Evolutionary conservation across 2,329 filamentous ascomycete genomes (phyloP), one percentile per base, ranked within the genome.

Genomic region (Talaromyces sp.): DNA sequence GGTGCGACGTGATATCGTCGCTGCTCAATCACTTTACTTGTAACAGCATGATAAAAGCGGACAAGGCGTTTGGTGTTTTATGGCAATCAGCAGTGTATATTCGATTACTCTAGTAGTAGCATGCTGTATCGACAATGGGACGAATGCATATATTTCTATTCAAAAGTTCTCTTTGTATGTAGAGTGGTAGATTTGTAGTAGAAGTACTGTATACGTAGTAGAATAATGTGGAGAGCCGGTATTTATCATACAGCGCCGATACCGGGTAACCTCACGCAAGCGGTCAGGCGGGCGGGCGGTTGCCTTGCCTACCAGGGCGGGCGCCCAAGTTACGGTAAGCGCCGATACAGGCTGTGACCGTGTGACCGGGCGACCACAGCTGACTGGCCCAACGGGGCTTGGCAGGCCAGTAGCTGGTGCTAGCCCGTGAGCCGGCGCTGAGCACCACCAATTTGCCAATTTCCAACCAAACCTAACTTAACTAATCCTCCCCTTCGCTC

Each of bases 1-100:
- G 84, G 90, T 98, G 59, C 86, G 91, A 75, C 85, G 95, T 71
- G 95, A 98, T 74, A 93, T 99, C 74, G 93, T 99, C 62, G 92
- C 93, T 27, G 92, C 93, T 55, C 93, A 97, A 80, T 96, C 90
- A 69, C 80, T 98, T 76, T 98, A 97, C 74, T 82, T 97, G 74
- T 95, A 87, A 78, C 55, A 47, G 58, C 49, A 13, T 53, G 17
- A 53, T 17, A 53, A 47, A 19, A 25, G n/a, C 13, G 19, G 44
- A 11, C 10, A 11, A 4, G 44, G 44, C 44, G 44, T 47, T 47
- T 25, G 44, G 44, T 25, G 44, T 47, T 36, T 47, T 13, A 25
- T 47, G 6, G 44, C 22, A 25, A 25, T 19, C 22, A 47, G 22
- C 44, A 22, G 19, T 47, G 44, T 47, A 47, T 47, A 47, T 19